Conservation (phyloP, 805 yeast genomes). For the Candida yuanshanica region DNA sequence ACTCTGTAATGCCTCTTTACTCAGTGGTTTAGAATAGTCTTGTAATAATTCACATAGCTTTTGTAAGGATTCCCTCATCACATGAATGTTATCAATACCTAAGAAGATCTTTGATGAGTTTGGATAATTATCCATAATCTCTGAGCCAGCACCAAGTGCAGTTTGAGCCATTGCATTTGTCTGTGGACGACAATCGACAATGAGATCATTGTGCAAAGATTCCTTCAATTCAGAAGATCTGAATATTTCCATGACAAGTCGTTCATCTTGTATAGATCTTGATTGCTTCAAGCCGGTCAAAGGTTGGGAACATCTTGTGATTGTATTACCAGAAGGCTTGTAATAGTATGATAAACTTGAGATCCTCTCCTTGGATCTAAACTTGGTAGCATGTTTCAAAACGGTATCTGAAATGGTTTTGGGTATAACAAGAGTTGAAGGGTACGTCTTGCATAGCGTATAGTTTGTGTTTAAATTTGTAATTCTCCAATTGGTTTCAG, state of each 20-base stretch:
- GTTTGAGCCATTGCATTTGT: constrained; percentile 96
- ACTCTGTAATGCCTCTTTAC: constrained; percentile 51
- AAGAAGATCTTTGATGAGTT: constrained; percentile 67
- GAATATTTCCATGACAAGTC: constrained; percentile 68
- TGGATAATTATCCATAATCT: constrained; percentile 81
- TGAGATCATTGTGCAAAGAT: constrained; percentile 51
- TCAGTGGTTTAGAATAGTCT: constrained; percentile 48
- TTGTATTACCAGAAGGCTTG: constrained; percentile 62
- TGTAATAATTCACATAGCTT: constrained; percentile 60
- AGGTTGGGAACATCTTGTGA: constrained; percentile 90
- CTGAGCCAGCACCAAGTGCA: constrained; percentile 98
- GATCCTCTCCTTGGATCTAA: constrained; percentile 77
- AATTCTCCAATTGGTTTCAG: constrained; percentile 55
- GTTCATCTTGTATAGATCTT: constrained; percentile 89
- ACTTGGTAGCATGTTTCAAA: constrained; percentile 76
- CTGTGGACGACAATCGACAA: constrained; percentile 88
- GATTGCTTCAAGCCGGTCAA: constrained; percentile 84
- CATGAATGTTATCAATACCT: constrained; percentile 93
- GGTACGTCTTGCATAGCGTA: constrained; percentile 71
- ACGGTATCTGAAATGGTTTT: constrained; percentile 74
- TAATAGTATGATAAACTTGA: constrained; percentile 81
- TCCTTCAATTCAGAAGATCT: constrained; percentile 37
- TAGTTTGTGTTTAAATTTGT: constrained; percentile 60
- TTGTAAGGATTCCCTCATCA: constrained; percentile 78
- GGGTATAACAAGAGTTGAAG: constrained; percentile 65